phyloP scores from a whole-genome alignment of 2,329 filamentous ascomycete species.

The Tolypocladium amazonense region DNA sequence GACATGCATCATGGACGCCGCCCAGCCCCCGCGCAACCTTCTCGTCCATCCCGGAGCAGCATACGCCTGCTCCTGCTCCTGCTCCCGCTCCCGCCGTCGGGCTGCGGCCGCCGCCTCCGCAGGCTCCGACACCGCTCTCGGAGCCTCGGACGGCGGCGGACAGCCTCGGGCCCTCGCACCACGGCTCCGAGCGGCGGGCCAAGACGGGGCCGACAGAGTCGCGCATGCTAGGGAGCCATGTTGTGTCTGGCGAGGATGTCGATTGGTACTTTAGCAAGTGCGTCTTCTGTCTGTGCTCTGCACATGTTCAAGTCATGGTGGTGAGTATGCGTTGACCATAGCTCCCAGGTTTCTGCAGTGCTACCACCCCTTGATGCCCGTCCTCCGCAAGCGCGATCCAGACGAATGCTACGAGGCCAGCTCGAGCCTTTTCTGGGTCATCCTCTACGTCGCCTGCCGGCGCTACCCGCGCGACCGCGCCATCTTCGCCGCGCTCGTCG shows the following conservation, averaged over 20 bases:
- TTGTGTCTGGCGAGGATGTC: slow-evolving; percentile 41
- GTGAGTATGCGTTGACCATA: background rate
- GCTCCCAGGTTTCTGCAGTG: slow-evolving; percentile 35
- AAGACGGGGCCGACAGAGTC: slow-evolving; percentile 22
- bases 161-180: slow-evolving; percentile 2
- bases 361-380: slow-evolving; percentile 42
- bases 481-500: slow-evolving; percentile 32
- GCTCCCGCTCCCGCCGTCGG: slow-evolving; percentile 4
- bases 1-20: slow-evolving; percentile 15
- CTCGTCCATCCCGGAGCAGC: slow-evolving; percentile 11
- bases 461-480: slow-evolving; percentile 33
- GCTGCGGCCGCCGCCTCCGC: slow-evolving; percentile 5
- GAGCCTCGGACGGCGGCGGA: slow-evolving; percentile 13
- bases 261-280: slow-evolving; percentile 45
- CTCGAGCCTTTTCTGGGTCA: slow-evolving; percentile 43
- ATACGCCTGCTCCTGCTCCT: slow-evolving; percentile 1
- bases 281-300: background rate
- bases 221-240: slow-evolving; percentile 33
- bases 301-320: background rate
- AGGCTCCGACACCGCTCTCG: slow-evolving; percentile 14
- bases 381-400: slow-evolving; percentile 37
- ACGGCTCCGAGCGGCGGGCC: slow-evolving; percentile 7
- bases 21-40: slow-evolving; percentile 16
- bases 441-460: slow-evolving; percentile 38
- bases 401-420: slow-evolving; percentile 38